Evolutionary conservation across 1,139 yeast species (phyloP).

Genomic region (Zygosaccharomyces pseudobailii): DNA sequence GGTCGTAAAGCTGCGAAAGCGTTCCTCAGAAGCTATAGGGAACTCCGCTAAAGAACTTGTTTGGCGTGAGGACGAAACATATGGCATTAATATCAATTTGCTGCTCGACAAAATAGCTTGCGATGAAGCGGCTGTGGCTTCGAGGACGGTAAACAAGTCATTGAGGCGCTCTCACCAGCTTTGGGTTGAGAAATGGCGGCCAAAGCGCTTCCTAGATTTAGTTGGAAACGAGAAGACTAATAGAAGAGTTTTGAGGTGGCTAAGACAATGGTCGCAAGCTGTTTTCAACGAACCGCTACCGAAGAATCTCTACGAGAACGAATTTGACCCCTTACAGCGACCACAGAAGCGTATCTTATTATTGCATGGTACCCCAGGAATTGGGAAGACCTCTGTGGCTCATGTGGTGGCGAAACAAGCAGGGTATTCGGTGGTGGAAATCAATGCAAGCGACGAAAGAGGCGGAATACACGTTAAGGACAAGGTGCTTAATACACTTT

Average conservation of each 20-base stretch:
- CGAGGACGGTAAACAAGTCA: background rate
- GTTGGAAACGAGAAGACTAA: conserved; percentile 80
- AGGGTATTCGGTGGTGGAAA: conserved; percentile 76
- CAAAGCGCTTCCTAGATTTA: conserved; percentile 63
- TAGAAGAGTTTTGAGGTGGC: conserved; percentile 69
- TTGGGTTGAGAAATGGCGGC: conserved; percentile 86
- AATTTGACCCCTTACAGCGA: conserved; percentile 55
- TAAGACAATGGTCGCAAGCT: conserved; percentile 70
- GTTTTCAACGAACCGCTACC: conserved; percentile 50
- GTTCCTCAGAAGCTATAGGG: background rate
- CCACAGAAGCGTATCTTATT: conserved; percentile 68
- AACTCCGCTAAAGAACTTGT: background rate
- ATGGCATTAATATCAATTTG: conserved; percentile 37
- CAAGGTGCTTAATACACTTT: conserved; percentile 65
- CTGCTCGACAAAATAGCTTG: conserved; percentile 33
- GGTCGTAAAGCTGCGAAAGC: conserved; percentile 18
- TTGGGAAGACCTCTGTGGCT: conserved; percentile 91
- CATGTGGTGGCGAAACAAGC: conserved; percentile 79
- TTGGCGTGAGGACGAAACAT: conserved; percentile 31
- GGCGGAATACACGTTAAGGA: conserved; percentile 53
- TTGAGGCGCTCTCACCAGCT: conserved; percentile 24
- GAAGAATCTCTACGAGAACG: conserved; percentile 13
- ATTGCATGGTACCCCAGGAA: conserved; percentile 90
- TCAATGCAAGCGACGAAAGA: conserved; percentile 87
- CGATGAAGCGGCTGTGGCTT: background rate